Evolutionary conservation across 345 rosid species (phyloP).

Genomic region (Arabidopsis suecica): DNA sequence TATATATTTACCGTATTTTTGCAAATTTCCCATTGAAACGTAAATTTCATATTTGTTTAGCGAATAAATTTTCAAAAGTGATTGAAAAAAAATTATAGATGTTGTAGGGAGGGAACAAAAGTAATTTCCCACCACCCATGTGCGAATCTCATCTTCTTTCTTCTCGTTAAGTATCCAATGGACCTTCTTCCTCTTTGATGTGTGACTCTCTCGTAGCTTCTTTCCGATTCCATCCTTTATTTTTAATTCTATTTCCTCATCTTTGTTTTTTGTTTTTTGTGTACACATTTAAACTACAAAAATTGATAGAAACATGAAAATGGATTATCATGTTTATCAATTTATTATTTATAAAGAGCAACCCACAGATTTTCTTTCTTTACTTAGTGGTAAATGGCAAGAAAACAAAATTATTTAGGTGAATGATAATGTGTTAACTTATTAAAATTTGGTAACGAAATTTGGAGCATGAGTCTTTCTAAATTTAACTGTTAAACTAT

Average conservation of each 20-base stretch:
- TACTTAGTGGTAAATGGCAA: neutral
- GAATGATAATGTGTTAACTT: neutral
- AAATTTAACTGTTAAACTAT: too few species aligned
- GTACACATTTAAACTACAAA: constrained; percentile 12
- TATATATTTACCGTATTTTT: neutral
- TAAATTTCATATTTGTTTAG: neutral
- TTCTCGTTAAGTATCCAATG: constrained; percentile 37
- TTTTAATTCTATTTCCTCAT: neutral
- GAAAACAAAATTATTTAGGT: neutral
- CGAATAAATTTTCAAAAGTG: neutral
- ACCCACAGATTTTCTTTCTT: neutral
- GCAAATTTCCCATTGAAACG: neutral
- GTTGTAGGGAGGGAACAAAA: constrained; percentile 38
- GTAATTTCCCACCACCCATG: constrained; percentile 47
- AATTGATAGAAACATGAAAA: constrained; percentile 5
- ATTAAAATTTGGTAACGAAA: too few species aligned
- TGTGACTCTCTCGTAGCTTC: constrained; percentile 9
- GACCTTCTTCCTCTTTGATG: constrained; percentile 31
- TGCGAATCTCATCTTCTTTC: constrained; percentile 40
- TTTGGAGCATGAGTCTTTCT: too few species aligned
- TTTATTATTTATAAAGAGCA: neutral
- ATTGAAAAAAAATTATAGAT: neutral
- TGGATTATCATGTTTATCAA: neutral
- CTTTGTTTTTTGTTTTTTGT: too few species aligned
- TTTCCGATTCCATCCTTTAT: constrained; percentile 17